Conservation (phyloP, 352 stramenopile genomes). For the Stephanocyclus meneghinianus region DNA sequence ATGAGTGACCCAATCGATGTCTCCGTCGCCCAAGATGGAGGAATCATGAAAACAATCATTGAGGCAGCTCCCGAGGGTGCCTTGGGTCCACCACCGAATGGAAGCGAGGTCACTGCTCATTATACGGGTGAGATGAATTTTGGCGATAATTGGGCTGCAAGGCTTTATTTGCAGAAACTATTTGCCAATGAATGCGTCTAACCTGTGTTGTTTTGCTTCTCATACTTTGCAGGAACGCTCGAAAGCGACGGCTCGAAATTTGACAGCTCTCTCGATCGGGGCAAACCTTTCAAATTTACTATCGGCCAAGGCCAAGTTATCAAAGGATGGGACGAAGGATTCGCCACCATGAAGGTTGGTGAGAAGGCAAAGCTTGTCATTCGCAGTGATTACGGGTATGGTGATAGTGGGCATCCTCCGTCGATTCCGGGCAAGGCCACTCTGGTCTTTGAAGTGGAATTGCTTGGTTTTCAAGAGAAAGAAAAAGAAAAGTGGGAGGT, state of each 20-base stretch:
- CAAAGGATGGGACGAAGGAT: constrained; percentile 83
- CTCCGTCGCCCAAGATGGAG: constrained; percentile 73
- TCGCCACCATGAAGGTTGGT: constrained; percentile 92
- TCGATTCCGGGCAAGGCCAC: constrained; percentile 93
- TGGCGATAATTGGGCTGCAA: not conserved
- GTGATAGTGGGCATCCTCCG: constrained; percentile 86
- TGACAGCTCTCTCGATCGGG: constrained; percentile 90
- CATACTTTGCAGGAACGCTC: constrained; percentile 76
- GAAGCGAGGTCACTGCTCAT: constrained; percentile 92
- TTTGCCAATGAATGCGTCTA: not conserved
- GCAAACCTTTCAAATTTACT: constrained; percentile 91
- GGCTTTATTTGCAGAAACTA: not conserved
- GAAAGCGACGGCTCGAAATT: constrained; percentile 92
- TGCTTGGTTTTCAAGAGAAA: constrained; percentile 92
- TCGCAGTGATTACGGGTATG: constrained; percentile 92
- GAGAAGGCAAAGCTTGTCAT: constrained; percentile 92
- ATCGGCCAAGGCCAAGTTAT: constrained; percentile 92
- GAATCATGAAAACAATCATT: constrained; percentile 81
- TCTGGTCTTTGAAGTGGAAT: constrained; percentile 94
- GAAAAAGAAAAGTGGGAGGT: constrained; percentile 92
- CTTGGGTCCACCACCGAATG: constrained; percentile 61
- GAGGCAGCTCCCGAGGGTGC: constrained; percentile 62
- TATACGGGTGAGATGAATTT: constrained; percentile 86
- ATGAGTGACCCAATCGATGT: constrained; percentile 66
- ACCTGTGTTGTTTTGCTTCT: not conserved